A percentile compares a stretch with the other conserved stretches of the same genome.
Conservation (phyloP, 257 asterid species). For the Eucommia ulmoides region DNA sequence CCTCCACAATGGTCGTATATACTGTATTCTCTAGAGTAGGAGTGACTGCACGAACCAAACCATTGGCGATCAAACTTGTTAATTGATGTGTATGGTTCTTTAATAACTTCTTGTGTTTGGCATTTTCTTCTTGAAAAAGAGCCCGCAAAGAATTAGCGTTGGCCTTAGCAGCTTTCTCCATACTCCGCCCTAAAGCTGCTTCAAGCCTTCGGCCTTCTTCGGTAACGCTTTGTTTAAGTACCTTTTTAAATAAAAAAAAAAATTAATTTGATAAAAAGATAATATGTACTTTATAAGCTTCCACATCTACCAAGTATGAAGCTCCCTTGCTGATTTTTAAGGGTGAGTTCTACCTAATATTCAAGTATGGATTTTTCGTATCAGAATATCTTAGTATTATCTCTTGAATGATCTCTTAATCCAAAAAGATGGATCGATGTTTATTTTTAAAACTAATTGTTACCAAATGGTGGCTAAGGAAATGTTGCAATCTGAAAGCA, state of each 20-base stretch:
- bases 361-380: too few species aligned
- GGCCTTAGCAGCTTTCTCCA: conserved; percentile 72
- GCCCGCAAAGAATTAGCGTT: conserved; percentile 83
- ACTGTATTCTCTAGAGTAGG: conserved; percentile 73
- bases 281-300: too few species aligned
- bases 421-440: conserved; percentile 13
- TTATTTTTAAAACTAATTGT: too few species aligned
- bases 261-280: too few species aligned
- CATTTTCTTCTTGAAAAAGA: conserved; percentile 77
- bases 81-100: conserved; percentile 59
- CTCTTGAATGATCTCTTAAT: conserved; percentile 60
- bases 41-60: conserved; percentile 58
- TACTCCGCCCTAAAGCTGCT: conserved; percentile 58
- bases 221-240: too few species aligned
- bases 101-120: conserved; percentile 70
- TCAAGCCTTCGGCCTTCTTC: conserved; percentile 87
- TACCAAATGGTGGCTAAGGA: not conserved
- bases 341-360: too few species aligned
- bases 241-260: too few species aligned
- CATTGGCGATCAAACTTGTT: conserved; percentile 39
- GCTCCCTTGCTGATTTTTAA: too few species aligned
- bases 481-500: not conserved
- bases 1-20: conserved; percentile 49
- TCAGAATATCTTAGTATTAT: conserved; percentile 44
- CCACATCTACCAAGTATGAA: too few species aligned